A percentile compares a stretch with the other conserved stretches of the same genome.
phyloP scores from a whole-genome alignment of 2,329 filamentous ascomycete species.

The Magnaporthiopsis incrustans region DNA sequence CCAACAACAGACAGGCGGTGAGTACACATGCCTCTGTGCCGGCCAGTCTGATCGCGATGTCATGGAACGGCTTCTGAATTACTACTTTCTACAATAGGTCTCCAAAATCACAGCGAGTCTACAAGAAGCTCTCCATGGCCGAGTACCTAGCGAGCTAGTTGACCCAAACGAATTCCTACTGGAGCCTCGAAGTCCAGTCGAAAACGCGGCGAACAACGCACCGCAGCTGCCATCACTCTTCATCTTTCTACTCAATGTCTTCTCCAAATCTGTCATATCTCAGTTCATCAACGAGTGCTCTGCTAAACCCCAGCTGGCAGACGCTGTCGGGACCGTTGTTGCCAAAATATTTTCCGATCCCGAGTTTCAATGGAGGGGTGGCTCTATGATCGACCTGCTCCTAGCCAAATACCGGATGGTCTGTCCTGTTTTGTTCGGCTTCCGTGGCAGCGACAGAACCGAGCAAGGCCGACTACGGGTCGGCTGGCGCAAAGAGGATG shows the following conservation, averaged over 20 bases:
- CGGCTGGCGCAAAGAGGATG: conserved; percentile 62
- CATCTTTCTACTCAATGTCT: conserved; percentile 65
- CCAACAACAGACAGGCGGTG: conserved; percentile 4
- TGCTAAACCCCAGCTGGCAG: conserved; percentile 52
- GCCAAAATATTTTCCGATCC: conserved; percentile 61
- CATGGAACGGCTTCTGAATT: neutral
- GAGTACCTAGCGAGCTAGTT: conserved; percentile 37
- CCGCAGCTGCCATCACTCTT: conserved; percentile 47
- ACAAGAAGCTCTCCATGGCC: conserved; percentile 39
- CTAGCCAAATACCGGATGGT: conserved; percentile 74
- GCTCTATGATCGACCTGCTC: conserved; percentile 64
- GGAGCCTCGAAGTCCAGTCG: conserved; percentile 28
- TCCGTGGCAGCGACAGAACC: conserved; percentile 67
- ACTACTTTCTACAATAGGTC: conserved; percentile 24
- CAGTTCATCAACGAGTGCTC: conserved; percentile 58
- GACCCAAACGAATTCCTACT: conserved; percentile 46
- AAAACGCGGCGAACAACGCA: conserved; percentile 35
- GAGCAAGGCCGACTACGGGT: conserved; percentile 57
- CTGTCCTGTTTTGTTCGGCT: conserved; percentile 81
- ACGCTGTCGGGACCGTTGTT: conserved; percentile 63
- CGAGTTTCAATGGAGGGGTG: conserved; percentile 55
- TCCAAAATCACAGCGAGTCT: conserved; percentile 43
- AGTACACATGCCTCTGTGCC: neutral
- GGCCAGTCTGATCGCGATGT: neutral
- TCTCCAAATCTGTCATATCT: conserved; percentile 59